Base-by-base conservation (phyloP, 352 stramenopile species). In the Globisporangium recalcitrans region DNA sequence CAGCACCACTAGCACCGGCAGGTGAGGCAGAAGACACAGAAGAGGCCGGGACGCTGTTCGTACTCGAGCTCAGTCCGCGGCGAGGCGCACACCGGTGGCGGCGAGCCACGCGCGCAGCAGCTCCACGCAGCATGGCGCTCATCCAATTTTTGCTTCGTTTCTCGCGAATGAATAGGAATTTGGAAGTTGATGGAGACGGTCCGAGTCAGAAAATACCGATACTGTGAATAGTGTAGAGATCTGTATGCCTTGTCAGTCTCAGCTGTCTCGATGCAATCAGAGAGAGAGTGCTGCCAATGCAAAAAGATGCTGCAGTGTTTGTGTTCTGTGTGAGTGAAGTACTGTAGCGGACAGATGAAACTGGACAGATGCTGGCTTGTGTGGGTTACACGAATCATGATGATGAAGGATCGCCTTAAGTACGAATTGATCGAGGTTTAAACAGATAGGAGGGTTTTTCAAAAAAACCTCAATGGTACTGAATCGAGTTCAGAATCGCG, bases 401-500 rank as follows among this genome's bases (percentile, higher is more conserved):
- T n/a, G n/a, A n/a, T n/a, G n/a, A n/a, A n/a, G n/a, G n/a, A n/a
- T n/a, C n/a, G n/a, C n/a, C n/a, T n/a, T n/a, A n/a, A n/a, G n/a
- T n/a, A n/a, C n/a, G n/a, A n/a, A n/a, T n/a, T n/a, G n/a, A n/a
- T n/a, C n/a, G n/a, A n/a, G n/a, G 0, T 14, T 36, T 8, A 36
- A 14, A 14, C 31, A 36, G 9, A 14, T 8, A 36, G 1, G 31
- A 46, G 32, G 47, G 47, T 52, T 52, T 52, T 52, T 34, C 11
- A 9, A 22, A 22, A 44, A 59, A 49, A 48, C 21, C 34, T 19
- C 52, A 10, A n/a, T 8, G 19, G 52, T 57, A 59, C 32, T 59
- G 32, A 48, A 49, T 59, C 53, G 34, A 59, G 53, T 59, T 48
- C 34, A 49, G 36, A 49, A 42, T 49, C 34, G 19, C 46, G 22